Conservation (phyloP, 352 stramenopile species). For the Pythium volutum region DNA sequence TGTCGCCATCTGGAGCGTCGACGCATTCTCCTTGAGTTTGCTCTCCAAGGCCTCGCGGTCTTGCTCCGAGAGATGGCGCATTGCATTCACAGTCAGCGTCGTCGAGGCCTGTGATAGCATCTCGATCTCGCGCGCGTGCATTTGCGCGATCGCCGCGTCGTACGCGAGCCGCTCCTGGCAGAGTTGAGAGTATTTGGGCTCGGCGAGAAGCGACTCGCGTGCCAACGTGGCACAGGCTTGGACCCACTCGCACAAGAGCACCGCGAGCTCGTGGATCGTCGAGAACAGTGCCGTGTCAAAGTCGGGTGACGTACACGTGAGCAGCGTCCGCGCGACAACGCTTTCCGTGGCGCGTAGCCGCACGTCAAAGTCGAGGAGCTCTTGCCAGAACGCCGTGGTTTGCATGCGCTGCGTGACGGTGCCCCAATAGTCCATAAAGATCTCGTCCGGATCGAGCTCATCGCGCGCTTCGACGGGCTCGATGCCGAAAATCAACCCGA, state of each 20-base stretch:
- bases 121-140: slow-evolving; percentile 33
- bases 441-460: slow-evolving; percentile 67
- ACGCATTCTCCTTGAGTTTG: slow-evolving; percentile 48
- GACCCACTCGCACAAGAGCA: slow-evolving; percentile 62
- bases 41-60: slow-evolving; percentile 47
- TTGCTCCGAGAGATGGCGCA: slow-evolving; percentile 45
- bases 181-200: slow-evolving; percentile 53
- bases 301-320: slow-evolving; percentile 55
- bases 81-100: slow-evolving; percentile 32
- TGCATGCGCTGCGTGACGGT: slow-evolving; percentile 34
- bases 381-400: slow-evolving; percentile 45
- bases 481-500: slow-evolving; percentile 65
- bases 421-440: slow-evolving; percentile 76
- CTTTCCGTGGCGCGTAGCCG: slow-evolving; percentile 36
- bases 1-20: slow-evolving; percentile 48
- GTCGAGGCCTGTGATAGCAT: slow-evolving; percentile 37
- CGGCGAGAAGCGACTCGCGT: slow-evolving; percentile 48
- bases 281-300: slow-evolving; percentile 55
- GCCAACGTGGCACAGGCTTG: slow-evolving; percentile 46
- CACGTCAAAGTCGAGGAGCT: slow-evolving; percentile 44
- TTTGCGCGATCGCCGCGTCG: slow-evolving; percentile 31
- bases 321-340: slow-evolving; percentile 50
- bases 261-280: slow-evolving; percentile 49
- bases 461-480: slow-evolving; percentile 53
- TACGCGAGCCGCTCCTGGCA: slow-evolving; percentile 45